These are phyloP conservation scores for Eimeria sp. DNA, from an alignment of 169 alveolate species.

Conservation along the genomic window DNA sequence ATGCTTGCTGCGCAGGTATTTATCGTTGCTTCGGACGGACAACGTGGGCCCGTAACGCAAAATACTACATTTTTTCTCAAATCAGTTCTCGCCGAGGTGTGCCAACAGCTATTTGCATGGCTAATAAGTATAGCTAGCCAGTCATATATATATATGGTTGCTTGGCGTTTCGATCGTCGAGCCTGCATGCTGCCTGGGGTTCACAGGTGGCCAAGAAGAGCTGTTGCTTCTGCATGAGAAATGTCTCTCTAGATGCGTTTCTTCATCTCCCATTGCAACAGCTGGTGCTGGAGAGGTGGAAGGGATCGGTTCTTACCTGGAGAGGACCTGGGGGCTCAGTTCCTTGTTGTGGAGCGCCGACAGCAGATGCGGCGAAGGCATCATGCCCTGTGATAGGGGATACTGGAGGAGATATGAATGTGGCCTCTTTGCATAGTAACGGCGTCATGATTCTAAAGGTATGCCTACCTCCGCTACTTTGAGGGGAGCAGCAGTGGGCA, in stretches of 20 bases:
- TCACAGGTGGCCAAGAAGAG: constrained; percentile 35
- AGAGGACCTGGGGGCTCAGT: constrained; percentile 64
- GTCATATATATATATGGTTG: not conserved
- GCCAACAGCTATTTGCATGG: not conserved
- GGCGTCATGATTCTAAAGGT: constrained; percentile 71
- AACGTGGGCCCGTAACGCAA: not conserved
- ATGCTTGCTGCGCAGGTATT: constrained; percentile 21
- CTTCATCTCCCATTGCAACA: constrained; percentile 66
- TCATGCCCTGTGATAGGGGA: constrained; percentile 55
- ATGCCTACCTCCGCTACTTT: not conserved
- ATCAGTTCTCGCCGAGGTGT: not conserved
- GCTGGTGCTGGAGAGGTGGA: constrained; percentile 56
- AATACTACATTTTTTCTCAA: not conserved
- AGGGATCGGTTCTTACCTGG: constrained; percentile 44
- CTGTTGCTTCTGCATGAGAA: constrained; percentile 63
- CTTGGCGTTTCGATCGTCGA: not conserved
- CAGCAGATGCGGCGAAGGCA: not conserved
- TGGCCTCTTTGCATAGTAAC: constrained; percentile 32
- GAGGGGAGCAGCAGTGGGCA: not conserved
- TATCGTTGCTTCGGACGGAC: constrained; percentile 26
- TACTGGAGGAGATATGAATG: constrained; percentile 49
- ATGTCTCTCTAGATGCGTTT: constrained; percentile 37
- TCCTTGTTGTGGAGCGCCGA: constrained; percentile 19
- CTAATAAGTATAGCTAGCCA: not conserved
- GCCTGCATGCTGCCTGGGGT: not conserved